phyloP scores from a whole-genome alignment of 2,329 filamentous ascomycete species.

The Diaporthe longicolla region DNA sequence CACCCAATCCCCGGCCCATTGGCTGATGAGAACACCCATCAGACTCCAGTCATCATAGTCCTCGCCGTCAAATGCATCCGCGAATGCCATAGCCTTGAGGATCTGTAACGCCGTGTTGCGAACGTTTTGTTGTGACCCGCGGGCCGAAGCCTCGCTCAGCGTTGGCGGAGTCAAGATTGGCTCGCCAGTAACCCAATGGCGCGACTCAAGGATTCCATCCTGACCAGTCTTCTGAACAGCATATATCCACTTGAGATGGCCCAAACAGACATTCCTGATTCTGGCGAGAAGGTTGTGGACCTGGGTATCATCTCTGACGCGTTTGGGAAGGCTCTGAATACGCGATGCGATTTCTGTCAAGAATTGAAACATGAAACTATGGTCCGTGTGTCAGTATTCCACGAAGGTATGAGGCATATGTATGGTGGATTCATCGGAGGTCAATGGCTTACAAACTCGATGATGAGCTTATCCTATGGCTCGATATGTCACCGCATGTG shows the following conservation, averaged over 20 bases:
- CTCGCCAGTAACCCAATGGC: conserved; percentile 9
- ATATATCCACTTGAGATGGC: conserved; percentile 25
- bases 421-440: too few species aligned
- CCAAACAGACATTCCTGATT: background rate
- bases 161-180: background rate
- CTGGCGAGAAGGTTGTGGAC: background rate
- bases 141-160: background rate
- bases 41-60: fast-evolving
- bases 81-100: background rate
- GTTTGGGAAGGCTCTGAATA: background rate
- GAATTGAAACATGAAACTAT: conserved; percentile 31
- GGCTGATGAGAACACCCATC: background rate
- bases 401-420: too few species aligned
- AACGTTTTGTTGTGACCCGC: background rate
- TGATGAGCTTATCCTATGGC: conserved; percentile 37
- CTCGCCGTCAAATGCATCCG: background rate
- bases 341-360: conserved; percentile 1
- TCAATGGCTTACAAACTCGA: conserved; percentile 41
- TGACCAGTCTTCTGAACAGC: background rate
- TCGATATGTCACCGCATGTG: conserved; percentile 42
- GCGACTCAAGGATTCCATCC: background rate
- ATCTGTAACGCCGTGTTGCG: background rate
- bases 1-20: background rate
- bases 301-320: background rate
- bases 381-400: background rate